phyloP scores from a whole-genome alignment of 2,329 filamentous ascomycete genomes.

The Cryphonectria naterciae region DNA sequence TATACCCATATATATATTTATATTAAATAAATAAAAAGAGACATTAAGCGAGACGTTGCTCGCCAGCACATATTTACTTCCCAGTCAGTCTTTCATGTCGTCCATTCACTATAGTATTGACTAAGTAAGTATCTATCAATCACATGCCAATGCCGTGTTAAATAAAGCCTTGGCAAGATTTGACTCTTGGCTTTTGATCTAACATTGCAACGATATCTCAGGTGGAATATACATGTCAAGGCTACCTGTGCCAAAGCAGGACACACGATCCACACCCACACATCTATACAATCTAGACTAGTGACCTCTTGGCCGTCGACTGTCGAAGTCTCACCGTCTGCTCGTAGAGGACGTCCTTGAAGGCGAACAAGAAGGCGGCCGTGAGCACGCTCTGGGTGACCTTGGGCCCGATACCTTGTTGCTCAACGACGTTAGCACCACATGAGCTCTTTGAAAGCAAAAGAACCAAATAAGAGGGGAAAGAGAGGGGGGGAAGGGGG shows the following conservation, averaged over 20 bases:
- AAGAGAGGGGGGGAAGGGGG: no score
- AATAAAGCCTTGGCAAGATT: not conserved
- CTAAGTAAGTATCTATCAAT: not conserved
- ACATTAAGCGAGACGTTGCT: not conserved
- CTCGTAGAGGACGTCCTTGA: constrained; percentile 95
- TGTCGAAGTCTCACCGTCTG: constrained; percentile 71
- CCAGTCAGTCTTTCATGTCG: not conserved
- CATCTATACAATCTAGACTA: not conserved
- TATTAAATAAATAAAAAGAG: not conserved
- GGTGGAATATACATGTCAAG: not conserved
- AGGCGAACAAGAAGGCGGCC: constrained; percentile 93
- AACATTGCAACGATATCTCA: not conserved
- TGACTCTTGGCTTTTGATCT: not conserved
- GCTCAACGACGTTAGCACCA: not conserved
- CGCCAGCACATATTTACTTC: not conserved
- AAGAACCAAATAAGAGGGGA: not conserved
- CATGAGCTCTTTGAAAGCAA: not conserved
- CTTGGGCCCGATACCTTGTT: constrained; percentile 91
- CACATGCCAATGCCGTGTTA: not conserved
- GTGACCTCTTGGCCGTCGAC: constrained; percentile 45
- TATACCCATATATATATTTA: not conserved
- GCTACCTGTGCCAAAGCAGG: not conserved
- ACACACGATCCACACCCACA: not conserved
- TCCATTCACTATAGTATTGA: not conserved
- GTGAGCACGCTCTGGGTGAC: constrained; percentile 96